Percentiles rank a stretch among this genome's conserved stretches.
These are phyloP conservation scores for Nakaseomyces kungkrabaensis DNA, from an alignment of 1,139 yeast species.

Conservation along the genomic window DNA sequence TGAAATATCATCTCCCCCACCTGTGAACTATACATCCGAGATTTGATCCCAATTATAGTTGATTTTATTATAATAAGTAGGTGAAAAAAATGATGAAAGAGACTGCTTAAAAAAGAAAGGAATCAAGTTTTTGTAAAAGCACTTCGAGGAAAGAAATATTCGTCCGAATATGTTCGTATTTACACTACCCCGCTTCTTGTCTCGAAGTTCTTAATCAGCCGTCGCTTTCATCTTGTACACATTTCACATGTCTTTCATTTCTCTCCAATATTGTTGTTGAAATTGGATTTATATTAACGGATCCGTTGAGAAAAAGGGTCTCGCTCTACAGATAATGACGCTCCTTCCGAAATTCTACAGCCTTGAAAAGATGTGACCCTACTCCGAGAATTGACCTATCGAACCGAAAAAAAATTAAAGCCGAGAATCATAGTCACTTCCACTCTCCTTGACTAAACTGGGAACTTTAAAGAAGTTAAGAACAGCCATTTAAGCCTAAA, in stretches of 20 bases:
- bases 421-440: not conserved
- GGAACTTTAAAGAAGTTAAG: too few relatives aligned
- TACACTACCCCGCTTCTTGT: too few relatives aligned
- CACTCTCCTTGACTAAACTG: not conserved
- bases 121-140: too few relatives aligned
- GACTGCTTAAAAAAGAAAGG: too few relatives aligned
- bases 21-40: not conserved
- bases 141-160: too few relatives aligned
- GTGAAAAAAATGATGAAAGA: not conserved
- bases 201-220: too few relatives aligned
- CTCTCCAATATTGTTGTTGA: too few relatives aligned
- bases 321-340: too few relatives aligned
- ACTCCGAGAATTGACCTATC: not conserved
- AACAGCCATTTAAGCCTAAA: too few relatives aligned
- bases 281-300: not conserved
- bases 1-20: constrained; percentile 2
- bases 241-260: too few relatives aligned
- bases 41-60: not conserved
- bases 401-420: not conserved
- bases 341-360: too few relatives aligned
- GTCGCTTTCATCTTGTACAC: not conserved
- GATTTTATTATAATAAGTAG: not conserved
- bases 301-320: not conserved
- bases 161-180: too few relatives aligned
- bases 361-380: not conserved